Conservation (phyloP, 805 yeast genomes). For the Starmerella riodocensis region DNA sequence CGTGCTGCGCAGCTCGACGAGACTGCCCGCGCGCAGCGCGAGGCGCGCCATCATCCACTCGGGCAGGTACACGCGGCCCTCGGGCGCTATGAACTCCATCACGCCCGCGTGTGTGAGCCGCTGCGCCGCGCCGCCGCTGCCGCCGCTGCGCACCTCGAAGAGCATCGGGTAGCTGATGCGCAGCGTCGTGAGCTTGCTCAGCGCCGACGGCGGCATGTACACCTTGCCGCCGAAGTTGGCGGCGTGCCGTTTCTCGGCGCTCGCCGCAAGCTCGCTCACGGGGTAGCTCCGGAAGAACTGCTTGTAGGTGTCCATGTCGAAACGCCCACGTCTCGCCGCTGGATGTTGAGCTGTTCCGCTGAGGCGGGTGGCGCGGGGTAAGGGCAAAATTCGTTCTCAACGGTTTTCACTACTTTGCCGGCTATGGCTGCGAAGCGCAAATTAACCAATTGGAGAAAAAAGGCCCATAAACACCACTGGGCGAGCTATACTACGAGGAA, state of each 20-base stretch:
- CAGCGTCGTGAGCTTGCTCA: conserved; percentile 72
- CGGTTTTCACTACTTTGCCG: too few species aligned
- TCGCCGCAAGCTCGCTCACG: conserved; percentile 73
- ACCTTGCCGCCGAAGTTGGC: conserved; percentile 93
- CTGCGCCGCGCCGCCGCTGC: too few species aligned
- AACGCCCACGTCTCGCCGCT: too few species aligned
- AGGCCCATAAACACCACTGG: too few species aligned
- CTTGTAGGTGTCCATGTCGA: conserved; percentile 50
- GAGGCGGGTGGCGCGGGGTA: not conserved
- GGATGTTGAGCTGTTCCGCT: not conserved
- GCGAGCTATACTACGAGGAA: too few species aligned
- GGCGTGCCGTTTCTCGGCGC: conserved; percentile 40
- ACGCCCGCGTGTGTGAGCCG: conserved; percentile 80
- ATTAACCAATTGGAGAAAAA: too few species aligned
- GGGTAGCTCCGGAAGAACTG: conserved; percentile 91
- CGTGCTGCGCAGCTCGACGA: conserved; percentile 54
- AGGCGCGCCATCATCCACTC: conserved; percentile 91
- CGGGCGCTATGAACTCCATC: conserved; percentile 90
- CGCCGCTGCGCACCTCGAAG: conserved; percentile 44
- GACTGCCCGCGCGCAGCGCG: conserved; percentile 60
- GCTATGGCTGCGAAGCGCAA: too few species aligned
- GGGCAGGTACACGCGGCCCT: conserved; percentile 88
- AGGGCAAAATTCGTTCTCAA: too few species aligned
- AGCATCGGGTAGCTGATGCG: conserved; percentile 95
- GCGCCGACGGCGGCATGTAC: conserved; percentile 83